These are phyloP conservation scores for Halophytophthora polymorphica DNA, from an alignment of 352 stramenopile species.

Conservation along the genomic window DNA sequence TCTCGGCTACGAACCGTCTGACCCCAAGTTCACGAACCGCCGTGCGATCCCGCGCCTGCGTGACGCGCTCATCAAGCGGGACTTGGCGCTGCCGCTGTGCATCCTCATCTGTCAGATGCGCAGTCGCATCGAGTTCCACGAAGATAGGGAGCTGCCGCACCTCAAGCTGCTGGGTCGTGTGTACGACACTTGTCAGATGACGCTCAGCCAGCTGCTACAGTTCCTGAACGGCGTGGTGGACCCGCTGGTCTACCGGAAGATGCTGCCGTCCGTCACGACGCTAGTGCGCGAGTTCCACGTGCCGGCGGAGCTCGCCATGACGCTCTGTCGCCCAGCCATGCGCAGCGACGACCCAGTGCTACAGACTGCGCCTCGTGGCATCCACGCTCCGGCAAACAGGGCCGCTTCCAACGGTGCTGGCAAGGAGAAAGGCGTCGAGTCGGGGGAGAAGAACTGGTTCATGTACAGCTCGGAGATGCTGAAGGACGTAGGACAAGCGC, in stretches of 20 bases:
- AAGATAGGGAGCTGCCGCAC: constrained; percentile 48
- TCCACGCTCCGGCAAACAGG: constrained; percentile 39
- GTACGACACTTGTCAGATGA: constrained; percentile 86
- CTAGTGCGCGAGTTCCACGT: constrained; percentile 79
- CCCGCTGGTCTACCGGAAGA: constrained; percentile 61
- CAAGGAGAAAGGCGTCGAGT: constrained; percentile 9
- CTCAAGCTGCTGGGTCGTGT: constrained; percentile 78
- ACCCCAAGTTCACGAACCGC: constrained; percentile 83
- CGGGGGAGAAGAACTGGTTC: constrained; percentile 42
- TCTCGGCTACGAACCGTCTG: constrained; percentile 74
- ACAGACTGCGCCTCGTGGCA: constrained; percentile 54
- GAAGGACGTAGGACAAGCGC: constrained; percentile 49
- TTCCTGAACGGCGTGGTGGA: constrained; percentile 79
- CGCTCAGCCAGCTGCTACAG: constrained; percentile 82
- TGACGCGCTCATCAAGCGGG: constrained; percentile 80
- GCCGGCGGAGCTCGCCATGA: constrained; percentile 71
- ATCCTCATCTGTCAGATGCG: constrained; percentile 85
- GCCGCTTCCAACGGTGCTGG: constrained; percentile 6
- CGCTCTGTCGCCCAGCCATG: constrained; percentile 72
- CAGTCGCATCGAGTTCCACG: constrained; percentile 79
- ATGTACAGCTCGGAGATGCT: constrained; percentile 64
- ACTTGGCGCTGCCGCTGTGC: constrained; percentile 71
- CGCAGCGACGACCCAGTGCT: constrained; percentile 72
- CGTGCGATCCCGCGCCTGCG: constrained; percentile 74
- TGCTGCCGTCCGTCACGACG: constrained; percentile 60